Base-by-base conservation (phyloP, 2,329 filamentous ascomycete genomes). In the Stachybotrys elegans region DNA sequence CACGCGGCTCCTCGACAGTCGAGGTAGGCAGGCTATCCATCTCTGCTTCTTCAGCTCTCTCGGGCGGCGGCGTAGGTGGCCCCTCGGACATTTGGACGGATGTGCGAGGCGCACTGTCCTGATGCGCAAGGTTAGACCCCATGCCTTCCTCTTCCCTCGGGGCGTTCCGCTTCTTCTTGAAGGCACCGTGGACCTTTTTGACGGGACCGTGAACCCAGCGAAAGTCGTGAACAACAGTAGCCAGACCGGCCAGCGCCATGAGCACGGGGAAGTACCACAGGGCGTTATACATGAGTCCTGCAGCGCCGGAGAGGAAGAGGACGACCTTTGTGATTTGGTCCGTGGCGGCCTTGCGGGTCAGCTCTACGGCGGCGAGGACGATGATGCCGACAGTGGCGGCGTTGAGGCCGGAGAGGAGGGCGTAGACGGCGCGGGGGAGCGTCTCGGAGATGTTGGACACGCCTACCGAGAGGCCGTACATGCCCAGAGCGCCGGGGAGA, bases 311-410 rank as follows among this genome's bases (percentile, higher is more conserved):
- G 7, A 83, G 54, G 12, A 87, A 82, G 1, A 89, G 78, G 2
- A 88, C 52, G 0, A 83, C 65, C 2, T 84, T 67, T 0, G 84
- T 82, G 4, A 85, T 39, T 19, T 69, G 69, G 54, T 88, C 84
- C 0, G 75, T 82, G 43, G 88, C 83, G 0, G 84, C 77, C 50
- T 86, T 87, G 14, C 81, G 68, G 0, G 83, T 76, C 0, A 89
- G 69, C 56, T 86, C 68, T 0, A 87, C 79, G 1, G 83, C 85
- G 1, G 86, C 84, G 0, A 88, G 66, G 0, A 83, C 80, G 44
- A 89, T 80, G 22, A 89, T 78, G 0, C 86, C 86, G 1, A 89
- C 85, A 0, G 83, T 86, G 0, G 83, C 78, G 0, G 84, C 78
- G 54, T 89, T 89, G 5, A 90, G 69, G 0, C 86, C 86, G 0